phyloP scores from a whole-genome alignment of 768 basidiomycete species.

The Favolaschia claudopus region DNA sequence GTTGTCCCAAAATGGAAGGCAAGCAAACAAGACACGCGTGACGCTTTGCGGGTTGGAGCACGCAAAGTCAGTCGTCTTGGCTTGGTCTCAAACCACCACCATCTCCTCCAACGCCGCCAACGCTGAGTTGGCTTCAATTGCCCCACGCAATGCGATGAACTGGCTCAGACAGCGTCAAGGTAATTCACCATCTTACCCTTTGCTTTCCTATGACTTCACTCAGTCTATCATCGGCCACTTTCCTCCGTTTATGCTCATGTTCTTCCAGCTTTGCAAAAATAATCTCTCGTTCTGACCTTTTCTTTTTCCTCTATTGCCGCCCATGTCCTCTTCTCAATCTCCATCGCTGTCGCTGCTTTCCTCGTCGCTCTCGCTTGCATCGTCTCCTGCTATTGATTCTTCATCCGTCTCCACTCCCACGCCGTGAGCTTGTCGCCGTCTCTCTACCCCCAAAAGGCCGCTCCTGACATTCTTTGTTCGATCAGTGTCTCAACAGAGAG shows the following conservation, averaged over 20 bases:
- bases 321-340: constrained; percentile 10
- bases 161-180: constrained; percentile 6
- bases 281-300: constrained; percentile 4
- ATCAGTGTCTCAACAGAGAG: constrained; percentile 21
- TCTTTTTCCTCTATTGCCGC: not conserved
- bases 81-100: too few relatives aligned
- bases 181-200: too few relatives aligned
- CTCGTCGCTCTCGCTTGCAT: not conserved
- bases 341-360: not conserved
- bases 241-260: constrained; percentile 15
- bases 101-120: too few relatives aligned
- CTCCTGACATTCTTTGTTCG: constrained; percentile 6
- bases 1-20: too few relatives aligned
- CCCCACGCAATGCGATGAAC: constrained; percentile 12
- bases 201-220: not conserved
- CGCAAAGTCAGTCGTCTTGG: too few relatives aligned
- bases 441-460: not conserved
- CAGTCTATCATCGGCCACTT: not conserved
- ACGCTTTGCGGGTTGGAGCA: too few relatives aligned
- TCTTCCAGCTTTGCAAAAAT: not conserved
- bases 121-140: not conserved
- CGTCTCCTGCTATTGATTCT: not conserved
- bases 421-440: constrained; percentile 12
- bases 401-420: not conserved
- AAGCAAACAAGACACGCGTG: too few relatives aligned